Conservation (phyloP, 73 alveolate genomes). For the Tetrahymena elliotti region DNA sequence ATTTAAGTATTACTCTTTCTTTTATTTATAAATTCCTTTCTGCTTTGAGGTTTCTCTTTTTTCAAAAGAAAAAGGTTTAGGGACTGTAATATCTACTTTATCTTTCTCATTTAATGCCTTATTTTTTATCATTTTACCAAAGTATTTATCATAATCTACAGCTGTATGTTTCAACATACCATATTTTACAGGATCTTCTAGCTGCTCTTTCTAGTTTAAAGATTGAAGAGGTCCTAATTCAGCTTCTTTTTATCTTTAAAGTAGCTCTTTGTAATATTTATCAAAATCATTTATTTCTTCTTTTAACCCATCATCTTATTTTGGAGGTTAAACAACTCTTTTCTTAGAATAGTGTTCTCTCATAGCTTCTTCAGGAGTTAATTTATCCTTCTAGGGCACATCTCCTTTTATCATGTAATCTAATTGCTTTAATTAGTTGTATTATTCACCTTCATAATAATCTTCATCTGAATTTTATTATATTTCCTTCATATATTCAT, state of each 20-base stretch:
- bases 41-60: not conserved
- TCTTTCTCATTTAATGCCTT: not conserved
- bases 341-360: not conserved
- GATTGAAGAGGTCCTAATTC: not conserved
- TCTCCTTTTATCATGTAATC: not conserved
- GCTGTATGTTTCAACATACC: not conserved
- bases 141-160: not conserved
- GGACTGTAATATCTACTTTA: not conserved
- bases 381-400: not conserved
- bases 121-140: not conserved
- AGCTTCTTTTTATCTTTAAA: not conserved
- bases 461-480: not conserved
- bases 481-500: not conserved
- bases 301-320: not conserved
- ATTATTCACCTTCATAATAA: not conserved
- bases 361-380: not conserved
- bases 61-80: not conserved
- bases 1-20: not conserved
- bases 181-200: not conserved
- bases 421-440: not conserved
- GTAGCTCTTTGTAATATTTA: not conserved
- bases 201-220: not conserved
- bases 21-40: not conserved
- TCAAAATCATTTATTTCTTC: not conserved
- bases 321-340: not conserved